These are phyloP conservation scores for Populus alba DNA, from an alignment of 345 rosid species.

Conservation along the genomic window DNA sequence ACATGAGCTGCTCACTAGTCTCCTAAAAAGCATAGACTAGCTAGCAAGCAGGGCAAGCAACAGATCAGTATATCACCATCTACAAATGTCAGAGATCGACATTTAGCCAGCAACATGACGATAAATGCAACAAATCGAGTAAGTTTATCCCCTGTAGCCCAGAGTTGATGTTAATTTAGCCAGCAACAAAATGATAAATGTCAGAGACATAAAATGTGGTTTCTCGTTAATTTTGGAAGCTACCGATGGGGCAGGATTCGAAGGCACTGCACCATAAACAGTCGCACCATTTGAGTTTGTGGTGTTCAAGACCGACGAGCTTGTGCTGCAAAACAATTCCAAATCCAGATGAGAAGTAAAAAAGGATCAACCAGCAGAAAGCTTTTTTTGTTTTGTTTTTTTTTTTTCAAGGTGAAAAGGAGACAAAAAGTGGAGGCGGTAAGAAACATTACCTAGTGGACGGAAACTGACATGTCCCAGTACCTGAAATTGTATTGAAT, in stretches of 20 bases:
- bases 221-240: conserved; percentile 1
- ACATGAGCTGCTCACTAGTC: not conserved
- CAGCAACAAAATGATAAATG: conserved; percentile 12
- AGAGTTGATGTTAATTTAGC: not conserved
- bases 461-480: conserved; percentile 51
- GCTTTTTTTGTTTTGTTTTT: too few relatives aligned
- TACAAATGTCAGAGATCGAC: too few relatives aligned
- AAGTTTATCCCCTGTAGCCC: not conserved
- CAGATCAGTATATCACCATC: not conserved
- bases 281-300: conserved; percentile 62
- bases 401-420: not conserved
- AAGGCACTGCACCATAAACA: conserved; percentile 61
- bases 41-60: not conserved
- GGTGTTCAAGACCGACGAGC: conserved; percentile 59
- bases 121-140: not conserved
- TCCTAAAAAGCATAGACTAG: not conserved
- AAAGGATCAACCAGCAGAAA: not conserved
- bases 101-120: too few relatives aligned
- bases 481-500: conserved; percentile 39
- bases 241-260: conserved; percentile 38
- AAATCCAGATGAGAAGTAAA: not conserved
- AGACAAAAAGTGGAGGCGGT: not conserved
- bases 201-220: not conserved
- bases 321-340: conserved; percentile 44
- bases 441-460: conserved; percentile 51